phyloP scores from a whole-genome alignment of 306 rosid species.

The Macrotyloma uniflorum region DNA sequence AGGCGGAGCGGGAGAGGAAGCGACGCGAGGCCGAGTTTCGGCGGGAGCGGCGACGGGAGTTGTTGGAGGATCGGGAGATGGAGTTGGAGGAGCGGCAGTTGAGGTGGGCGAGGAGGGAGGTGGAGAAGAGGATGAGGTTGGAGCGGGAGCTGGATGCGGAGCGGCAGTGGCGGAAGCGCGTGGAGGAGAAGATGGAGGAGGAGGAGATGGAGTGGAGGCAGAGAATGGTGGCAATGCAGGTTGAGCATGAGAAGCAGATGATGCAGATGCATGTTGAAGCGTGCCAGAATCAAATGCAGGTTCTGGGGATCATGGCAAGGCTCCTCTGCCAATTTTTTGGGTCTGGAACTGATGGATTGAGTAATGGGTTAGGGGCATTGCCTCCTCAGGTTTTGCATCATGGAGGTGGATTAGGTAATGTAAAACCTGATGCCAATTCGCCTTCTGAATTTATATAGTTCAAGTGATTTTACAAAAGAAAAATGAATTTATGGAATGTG shows the following conservation, averaged over 20 bases:
- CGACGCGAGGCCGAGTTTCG: conserved; percentile 54
- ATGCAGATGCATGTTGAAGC: conserved; percentile 92
- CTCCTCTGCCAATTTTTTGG: conserved; percentile 80
- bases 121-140: conserved; percentile 57
- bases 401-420: conserved; percentile 64
- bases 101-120: conserved; percentile 59
- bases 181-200: conserved; percentile 83
- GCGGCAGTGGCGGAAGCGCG: conserved; percentile 59
- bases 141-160: conserved; percentile 65
- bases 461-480: not conserved
- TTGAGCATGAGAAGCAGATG: conserved; percentile 89
- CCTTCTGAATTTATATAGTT: conserved; percentile 81
- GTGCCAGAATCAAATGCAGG: conserved; percentile 89
- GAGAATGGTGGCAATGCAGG: conserved; percentile 79
- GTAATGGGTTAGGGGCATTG: conserved; percentile 65
- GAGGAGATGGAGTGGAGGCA: conserved; percentile 95
- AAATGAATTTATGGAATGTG: not conserved
- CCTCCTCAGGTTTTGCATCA: conserved; percentile 87
- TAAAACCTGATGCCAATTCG: conserved; percentile 79
- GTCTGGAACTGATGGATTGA: conserved; percentile 69
- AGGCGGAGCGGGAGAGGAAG: conserved; percentile 50
- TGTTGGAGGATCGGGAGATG: conserved; percentile 55
- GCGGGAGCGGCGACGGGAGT: conserved; percentile 52
- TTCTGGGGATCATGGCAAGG: conserved; percentile 77
- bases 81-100: conserved; percentile 67